Percentiles rank a stretch among this genome's conserved stretches.
Evolutionary conservation across 2,329 filamentous ascomycete species (phyloP).

Genomic region (Stachybotrys echinatus): DNA sequence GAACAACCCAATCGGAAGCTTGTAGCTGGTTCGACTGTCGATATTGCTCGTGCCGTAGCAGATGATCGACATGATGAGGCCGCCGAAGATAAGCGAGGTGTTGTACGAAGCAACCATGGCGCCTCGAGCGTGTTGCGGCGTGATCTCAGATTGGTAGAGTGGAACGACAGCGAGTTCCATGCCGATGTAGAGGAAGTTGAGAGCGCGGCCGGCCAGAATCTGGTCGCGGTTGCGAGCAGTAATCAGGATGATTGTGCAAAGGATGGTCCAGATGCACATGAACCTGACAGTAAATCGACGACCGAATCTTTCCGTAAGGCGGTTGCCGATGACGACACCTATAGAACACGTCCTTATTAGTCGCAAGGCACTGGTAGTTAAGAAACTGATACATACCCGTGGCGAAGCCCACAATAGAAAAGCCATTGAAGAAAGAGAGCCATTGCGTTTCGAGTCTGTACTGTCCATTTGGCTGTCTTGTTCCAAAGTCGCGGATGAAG

Average conservation of each 20-base stretch:
- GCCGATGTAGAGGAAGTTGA: constrained; percentile 32
- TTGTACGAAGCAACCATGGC: constrained; percentile 18
- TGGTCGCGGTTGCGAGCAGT: constrained; percentile 22
- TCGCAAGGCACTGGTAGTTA: too few species aligned
- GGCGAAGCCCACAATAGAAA: too few species aligned
- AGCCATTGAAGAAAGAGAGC: too few species aligned
- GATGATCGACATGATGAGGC: constrained; percentile 12
- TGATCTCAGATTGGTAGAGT: constrained; percentile 25
- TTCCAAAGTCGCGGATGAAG: too few species aligned
- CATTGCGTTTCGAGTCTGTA: too few species aligned
- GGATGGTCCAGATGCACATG: constrained; percentile 28
- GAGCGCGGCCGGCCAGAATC: constrained; percentile 25
- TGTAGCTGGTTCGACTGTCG: constrained; percentile 21
- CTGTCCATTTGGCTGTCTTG: too few species aligned
- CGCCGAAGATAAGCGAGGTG: constrained; percentile 5
- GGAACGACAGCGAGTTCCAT: constrained; percentile 33
- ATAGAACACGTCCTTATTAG: too few species aligned
- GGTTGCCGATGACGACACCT: too few species aligned
- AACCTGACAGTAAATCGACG: too few species aligned
- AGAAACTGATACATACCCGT: too few species aligned
- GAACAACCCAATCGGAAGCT: constrained; percentile 28
- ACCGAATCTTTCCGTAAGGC: too few species aligned
- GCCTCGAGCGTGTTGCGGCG: constrained; percentile 20
- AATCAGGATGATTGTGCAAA: constrained; percentile 23
- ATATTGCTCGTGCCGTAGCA: constrained; percentile 22